These are phyloP conservation scores for Phytophthora multivora DNA, from an alignment of 352 stramenopile species.

Conservation along the genomic window DNA sequence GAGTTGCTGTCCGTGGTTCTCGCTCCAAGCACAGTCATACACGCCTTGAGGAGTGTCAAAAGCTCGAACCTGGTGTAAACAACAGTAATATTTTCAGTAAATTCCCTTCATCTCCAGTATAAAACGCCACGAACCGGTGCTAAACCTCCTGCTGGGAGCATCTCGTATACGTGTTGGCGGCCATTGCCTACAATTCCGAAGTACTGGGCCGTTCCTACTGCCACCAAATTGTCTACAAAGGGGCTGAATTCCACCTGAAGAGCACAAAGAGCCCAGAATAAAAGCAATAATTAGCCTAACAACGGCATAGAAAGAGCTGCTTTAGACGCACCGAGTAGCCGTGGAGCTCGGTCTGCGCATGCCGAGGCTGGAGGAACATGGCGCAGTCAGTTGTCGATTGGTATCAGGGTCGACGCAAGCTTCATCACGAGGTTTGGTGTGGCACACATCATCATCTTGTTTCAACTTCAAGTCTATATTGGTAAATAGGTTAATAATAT, in stretches of 20 bases:
- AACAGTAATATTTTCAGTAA: neutral
- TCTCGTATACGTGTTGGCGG: constrained; percentile 81
- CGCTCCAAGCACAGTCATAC: constrained; percentile 92
- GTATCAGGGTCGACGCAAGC: constrained; percentile 18
- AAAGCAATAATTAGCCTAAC: neutral
- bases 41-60: constrained; percentile 92
- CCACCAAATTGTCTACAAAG: constrained; percentile 87
- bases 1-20: constrained; percentile 85
- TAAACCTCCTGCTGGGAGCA: constrained; percentile 67
- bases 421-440: constrained; percentile 5
- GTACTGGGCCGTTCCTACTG: constrained; percentile 90
- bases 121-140: constrained; percentile 42
- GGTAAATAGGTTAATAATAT: constrained; percentile 6
- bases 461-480: constrained; percentile 25
- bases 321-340: constrained; percentile 56
- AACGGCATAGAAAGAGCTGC: neutral
- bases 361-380: constrained; percentile 79
- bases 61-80: constrained; percentile 62
- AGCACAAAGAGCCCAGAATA: neutral
- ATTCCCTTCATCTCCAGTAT: neutral
- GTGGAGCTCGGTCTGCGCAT: constrained; percentile 64
- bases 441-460: neutral
- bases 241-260: constrained; percentile 91
- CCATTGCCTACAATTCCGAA: constrained; percentile 94
- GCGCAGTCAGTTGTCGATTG: neutral